These are phyloP conservation scores for Dorcoceras hygrometricum DNA, from an alignment of 257 asterid species.

Conservation along the genomic window DNA sequence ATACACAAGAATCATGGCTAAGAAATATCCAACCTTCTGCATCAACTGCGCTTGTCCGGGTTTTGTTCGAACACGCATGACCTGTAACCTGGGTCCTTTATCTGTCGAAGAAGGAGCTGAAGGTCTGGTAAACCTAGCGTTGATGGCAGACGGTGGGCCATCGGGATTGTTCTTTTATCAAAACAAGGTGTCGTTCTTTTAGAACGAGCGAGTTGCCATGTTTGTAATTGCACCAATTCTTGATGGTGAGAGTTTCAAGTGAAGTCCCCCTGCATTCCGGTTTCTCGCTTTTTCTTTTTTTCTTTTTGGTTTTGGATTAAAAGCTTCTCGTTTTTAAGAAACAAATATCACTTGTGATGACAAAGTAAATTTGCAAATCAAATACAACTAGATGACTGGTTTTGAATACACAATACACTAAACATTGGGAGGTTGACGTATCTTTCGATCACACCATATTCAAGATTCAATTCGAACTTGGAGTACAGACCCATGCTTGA, in stretches of 20 bases:
- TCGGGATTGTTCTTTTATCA: background rate
- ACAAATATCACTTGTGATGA: too few relatives aligned
- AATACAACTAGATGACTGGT: too few relatives aligned
- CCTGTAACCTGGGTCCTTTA: background rate
- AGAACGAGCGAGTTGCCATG: background rate
- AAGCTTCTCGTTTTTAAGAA: too few relatives aligned
- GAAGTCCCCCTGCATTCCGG: too few relatives aligned
- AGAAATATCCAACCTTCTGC: background rate
- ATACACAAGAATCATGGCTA: slow-evolving; percentile 16
- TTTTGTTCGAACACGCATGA: background rate
- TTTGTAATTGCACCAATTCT: background rate
- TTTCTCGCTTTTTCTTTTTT: too few relatives aligned
- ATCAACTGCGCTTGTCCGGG: background rate
- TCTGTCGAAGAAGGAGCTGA: background rate
- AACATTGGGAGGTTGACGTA: too few relatives aligned
- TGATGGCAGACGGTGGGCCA: background rate
- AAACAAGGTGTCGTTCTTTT: background rate
- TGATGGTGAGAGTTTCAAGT: background rate
- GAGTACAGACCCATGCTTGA: background rate
- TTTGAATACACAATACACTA: too few relatives aligned
- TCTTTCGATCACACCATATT: too few relatives aligned
- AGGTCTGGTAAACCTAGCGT: background rate
- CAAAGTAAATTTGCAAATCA: too few relatives aligned
- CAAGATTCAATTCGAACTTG: background rate
- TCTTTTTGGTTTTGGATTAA: too few relatives aligned